phyloP scores from a whole-genome alignment of 306 rosid genomes.

The Cucumis sativus region DNA sequence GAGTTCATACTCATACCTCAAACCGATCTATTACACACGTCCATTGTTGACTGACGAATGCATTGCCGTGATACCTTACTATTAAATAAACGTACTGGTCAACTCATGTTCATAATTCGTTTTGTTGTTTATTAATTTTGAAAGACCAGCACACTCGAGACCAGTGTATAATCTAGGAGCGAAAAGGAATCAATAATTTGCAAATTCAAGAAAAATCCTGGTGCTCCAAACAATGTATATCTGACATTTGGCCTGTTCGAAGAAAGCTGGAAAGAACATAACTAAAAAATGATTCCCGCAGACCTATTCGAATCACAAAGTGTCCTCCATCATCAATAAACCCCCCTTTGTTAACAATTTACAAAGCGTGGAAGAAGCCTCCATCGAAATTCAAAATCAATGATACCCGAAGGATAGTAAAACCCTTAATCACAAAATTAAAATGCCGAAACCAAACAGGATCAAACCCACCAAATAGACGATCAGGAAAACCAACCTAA shows the following conservation, averaged over 20 bases:
- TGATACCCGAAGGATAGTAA: neutral
- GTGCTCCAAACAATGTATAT: neutral
- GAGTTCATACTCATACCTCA: neutral
- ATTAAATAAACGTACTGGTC: neutral
- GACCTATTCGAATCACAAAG: neutral
- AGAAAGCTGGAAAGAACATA: neutral
- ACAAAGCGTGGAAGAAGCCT: neutral
- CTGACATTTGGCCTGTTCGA: neutral
- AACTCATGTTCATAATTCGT: neutral
- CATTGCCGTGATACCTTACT: neutral
- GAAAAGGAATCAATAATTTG: neutral
- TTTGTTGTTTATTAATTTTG: neutral
- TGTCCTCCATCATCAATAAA: neutral
- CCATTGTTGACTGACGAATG: neutral
- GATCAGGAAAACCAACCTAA: neutral
- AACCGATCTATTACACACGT: neutral
- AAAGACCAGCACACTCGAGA: neutral
- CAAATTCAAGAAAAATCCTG: neutral
- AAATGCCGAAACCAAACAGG: neutral
- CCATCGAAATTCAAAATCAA: neutral
- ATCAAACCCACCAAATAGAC: neutral
- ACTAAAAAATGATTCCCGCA: neutral
- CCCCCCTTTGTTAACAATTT: neutral
- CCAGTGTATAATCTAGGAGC: neutral
- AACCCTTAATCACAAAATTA: neutral